phyloP scores from a whole-genome alignment of 306 rosid genomes.

The Cyclanthera cordifolia region DNA sequence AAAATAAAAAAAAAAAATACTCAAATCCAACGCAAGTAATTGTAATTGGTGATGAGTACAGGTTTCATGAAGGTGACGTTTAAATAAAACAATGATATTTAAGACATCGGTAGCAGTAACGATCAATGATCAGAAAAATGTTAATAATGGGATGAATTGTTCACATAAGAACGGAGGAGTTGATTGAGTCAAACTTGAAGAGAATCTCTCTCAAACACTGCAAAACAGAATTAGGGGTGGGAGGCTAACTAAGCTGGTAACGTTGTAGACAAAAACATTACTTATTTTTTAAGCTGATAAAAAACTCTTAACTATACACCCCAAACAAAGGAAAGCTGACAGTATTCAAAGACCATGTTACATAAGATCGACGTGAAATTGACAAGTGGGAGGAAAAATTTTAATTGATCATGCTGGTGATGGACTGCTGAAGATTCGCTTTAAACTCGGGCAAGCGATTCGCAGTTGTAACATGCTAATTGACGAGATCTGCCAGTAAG shows the following conservation, averaged over 20 bases:
- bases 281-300: slow-evolving; percentile 4
- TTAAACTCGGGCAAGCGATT: slow-evolving; percentile 59
- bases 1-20: too few species aligned
- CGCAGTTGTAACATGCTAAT: slow-evolving; percentile 69
- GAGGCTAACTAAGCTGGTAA: neutral
- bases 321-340: neutral
- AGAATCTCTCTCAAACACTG: slow-evolving; percentile 4
- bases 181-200: neutral
- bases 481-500: slow-evolving; percentile 36
- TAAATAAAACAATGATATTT: neutral
- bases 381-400: neutral
- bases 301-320: slow-evolving; percentile 13
- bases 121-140: neutral
- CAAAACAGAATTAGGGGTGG: slow-evolving; percentile 13
- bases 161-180: neutral
- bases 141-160: neutral
- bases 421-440: slow-evolving; percentile 91
- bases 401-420: slow-evolving; percentile 28
- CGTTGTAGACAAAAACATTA: slow-evolving; percentile 6
- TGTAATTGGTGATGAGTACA: neutral
- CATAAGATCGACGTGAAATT: slow-evolving; percentile 4
- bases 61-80: neutral
- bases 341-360: slow-evolving; percentile 8
- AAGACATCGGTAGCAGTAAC: neutral
- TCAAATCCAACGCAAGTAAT: too few species aligned